Conservation (phyloP, 306 rosid genomes). For the Lathyrus aphaca region DNA sequence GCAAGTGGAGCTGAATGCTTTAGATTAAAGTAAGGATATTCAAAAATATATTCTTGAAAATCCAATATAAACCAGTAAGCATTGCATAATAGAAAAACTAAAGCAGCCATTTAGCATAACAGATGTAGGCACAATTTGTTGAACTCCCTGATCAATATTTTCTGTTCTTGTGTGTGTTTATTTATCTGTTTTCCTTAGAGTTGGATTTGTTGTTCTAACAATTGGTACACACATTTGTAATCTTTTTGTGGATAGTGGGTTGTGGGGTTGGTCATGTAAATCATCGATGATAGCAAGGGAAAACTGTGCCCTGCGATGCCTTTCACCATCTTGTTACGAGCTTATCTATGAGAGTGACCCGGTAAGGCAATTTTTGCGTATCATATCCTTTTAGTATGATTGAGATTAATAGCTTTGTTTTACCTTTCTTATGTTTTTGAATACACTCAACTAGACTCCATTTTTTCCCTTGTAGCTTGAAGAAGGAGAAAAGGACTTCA, state of each 20-base stretch:
- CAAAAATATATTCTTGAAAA: background rate
- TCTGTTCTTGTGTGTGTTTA: background rate
- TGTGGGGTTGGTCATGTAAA: conserved; percentile 89
- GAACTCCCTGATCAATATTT: background rate
- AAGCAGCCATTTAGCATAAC: background rate
- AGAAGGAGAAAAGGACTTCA: conserved; percentile 89
- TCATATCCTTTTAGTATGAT: conserved; percentile 1
- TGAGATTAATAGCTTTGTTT: background rate
- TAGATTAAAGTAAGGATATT: background rate
- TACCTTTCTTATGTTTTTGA: conserved; percentile 11
- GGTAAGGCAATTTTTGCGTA: conserved; percentile 48
- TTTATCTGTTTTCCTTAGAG: background rate
- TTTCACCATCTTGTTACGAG: conserved; percentile 79
- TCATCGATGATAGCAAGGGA: conserved; percentile 74
- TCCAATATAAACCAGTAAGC: conserved; percentile 17
- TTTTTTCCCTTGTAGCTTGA: conserved; percentile 65
- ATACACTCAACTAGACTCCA: conserved; percentile 25
- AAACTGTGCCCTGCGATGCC: conserved; percentile 90
- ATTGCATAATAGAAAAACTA: too few relatives aligned
- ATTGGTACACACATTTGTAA: background rate
- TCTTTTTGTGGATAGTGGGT: conserved; percentile 52
- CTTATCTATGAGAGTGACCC: conserved; percentile 84
- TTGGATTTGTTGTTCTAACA: background rate
- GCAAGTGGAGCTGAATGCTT: background rate
- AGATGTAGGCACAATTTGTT: background rate